Evolutionary conservation across 2,329 filamentous ascomycete genomes (phyloP).

Genomic region (Aspergillus floridensis): DNA sequence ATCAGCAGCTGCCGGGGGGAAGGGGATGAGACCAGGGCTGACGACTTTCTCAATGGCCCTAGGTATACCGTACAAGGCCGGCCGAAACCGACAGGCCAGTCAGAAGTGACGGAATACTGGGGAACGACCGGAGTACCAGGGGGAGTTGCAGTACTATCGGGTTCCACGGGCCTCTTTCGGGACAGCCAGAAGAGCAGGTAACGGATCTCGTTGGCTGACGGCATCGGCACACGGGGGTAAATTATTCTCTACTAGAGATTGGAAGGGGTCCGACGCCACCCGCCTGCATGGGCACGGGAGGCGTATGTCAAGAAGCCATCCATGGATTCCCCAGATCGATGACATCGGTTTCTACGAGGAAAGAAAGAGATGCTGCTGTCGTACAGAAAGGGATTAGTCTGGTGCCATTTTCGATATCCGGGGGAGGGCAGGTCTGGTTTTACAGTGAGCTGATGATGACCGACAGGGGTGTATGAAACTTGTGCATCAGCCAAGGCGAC

Average conservation of each 20-base stretch:
- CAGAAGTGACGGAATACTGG: constrained; percentile 11
- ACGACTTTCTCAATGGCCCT: neutral
- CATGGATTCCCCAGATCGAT: neutral
- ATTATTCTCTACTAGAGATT: neutral
- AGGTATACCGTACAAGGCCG: constrained; percentile 16
- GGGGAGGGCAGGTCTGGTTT: neutral
- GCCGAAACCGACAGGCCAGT: constrained; percentile 21
- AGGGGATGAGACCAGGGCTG: neutral
- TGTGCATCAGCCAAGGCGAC: neutral
- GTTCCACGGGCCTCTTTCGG: constrained; percentile 14
- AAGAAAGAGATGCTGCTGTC: neutral
- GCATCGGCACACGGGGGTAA: constrained; percentile 1
- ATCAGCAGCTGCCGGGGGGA: neutral
- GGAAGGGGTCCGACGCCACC: constrained; percentile 3
- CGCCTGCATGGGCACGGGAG: constrained; percentile 2
- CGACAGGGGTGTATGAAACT: neutral
- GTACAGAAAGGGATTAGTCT: neutral
- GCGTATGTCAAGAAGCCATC: neutral
- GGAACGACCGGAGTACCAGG: constrained; percentile 5
- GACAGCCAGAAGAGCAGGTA: neutral
- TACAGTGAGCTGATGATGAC: neutral
- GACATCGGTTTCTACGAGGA: neutral
- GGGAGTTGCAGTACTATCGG: constrained; percentile 12
- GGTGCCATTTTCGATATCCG: neutral
- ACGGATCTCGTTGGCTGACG: constrained; percentile 10